Percentiles rank a stretch among this genome's conserved stretches.
Conservation (phyloP, 73 alveolate species). For the Tetrahymena elliotti region DNA sequence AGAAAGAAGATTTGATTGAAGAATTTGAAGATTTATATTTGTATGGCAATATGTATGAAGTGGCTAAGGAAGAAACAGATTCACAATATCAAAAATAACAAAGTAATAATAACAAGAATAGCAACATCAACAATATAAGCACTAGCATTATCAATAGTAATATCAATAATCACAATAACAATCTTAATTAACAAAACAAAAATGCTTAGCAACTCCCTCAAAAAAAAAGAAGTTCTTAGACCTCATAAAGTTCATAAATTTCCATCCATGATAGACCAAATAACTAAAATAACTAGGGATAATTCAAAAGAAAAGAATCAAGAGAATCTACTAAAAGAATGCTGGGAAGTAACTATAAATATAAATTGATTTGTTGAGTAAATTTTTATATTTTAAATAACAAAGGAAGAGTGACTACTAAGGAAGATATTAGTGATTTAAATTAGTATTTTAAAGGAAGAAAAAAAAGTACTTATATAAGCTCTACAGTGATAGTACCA, state of each 20-base stretch:
- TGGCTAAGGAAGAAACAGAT: background rate
- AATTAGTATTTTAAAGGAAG: background rate
- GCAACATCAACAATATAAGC: background rate
- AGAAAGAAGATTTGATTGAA: background rate
- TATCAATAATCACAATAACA: background rate
- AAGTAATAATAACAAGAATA: background rate
- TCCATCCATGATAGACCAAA: background rate
- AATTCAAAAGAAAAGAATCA: background rate
- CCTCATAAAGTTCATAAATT: background rate
- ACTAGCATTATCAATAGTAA: no score
- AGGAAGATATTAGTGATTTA: background rate
- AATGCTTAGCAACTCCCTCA: background rate
- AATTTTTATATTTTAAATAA: background rate
- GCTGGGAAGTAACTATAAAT: background rate
- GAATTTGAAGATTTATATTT: background rate
- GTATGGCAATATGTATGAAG: background rate
- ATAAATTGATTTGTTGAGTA: background rate
- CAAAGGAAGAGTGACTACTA: background rate
- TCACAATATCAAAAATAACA: background rate
- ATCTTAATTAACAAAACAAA: background rate
- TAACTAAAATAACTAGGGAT: background rate
- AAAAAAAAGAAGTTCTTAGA: background rate
- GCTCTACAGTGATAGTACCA: background rate
- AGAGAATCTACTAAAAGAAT: background rate
- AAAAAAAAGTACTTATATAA: background rate